phyloP scores from a whole-genome alignment of 768 basidiomycete species.

The Lactarius hatsudake region DNA sequence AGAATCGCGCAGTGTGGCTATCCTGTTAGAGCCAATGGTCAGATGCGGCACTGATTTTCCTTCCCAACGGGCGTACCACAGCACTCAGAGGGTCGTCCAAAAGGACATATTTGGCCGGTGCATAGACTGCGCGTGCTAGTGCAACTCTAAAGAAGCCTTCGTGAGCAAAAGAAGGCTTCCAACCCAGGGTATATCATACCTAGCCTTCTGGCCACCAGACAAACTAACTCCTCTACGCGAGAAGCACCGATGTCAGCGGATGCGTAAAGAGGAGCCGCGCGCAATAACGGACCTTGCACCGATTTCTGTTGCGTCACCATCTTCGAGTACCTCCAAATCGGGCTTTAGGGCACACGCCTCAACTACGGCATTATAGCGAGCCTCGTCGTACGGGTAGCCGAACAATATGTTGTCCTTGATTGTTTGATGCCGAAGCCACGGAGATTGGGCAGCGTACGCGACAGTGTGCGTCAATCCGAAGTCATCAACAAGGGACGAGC shows the following conservation, averaged over 20 bases:
- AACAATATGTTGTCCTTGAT: constrained; percentile 65
- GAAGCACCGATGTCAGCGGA: constrained; percentile 9
- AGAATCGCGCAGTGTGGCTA: constrained; percentile 61
- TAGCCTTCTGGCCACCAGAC: constrained; percentile 80
- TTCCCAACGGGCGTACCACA: constrained; percentile 51
- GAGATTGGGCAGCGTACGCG: constrained; percentile 50
- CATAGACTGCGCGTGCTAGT: constrained; percentile 79
- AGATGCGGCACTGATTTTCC: not conserved
- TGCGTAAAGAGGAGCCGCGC: too few species aligned
- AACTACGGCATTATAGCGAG: constrained; percentile 72
- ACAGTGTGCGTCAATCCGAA: constrained; percentile 54
- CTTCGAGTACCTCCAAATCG: constrained; percentile 81
- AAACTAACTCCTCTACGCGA: constrained; percentile 60
- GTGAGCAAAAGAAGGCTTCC: not conserved
- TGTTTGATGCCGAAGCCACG: constrained; percentile 45
- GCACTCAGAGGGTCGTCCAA: constrained; percentile 82
- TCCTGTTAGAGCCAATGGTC: constrained; percentile 42
- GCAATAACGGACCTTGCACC: constrained; percentile 52
- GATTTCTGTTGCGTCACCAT: constrained; percentile 85
- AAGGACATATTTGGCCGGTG: constrained; percentile 50
- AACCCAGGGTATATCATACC: constrained; percentile 38
- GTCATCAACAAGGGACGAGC: constrained; percentile 55
- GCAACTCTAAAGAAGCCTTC: constrained; percentile 54
- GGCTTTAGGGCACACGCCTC: constrained; percentile 79
- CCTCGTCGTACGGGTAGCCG: constrained; percentile 54